A percentile compares a stretch with the other conserved stretches of the same genome.
These are phyloP conservation scores for Diddensiella transvaalensis DNA, from an alignment of 805 yeast genomes.

Conservation along the genomic window DNA sequence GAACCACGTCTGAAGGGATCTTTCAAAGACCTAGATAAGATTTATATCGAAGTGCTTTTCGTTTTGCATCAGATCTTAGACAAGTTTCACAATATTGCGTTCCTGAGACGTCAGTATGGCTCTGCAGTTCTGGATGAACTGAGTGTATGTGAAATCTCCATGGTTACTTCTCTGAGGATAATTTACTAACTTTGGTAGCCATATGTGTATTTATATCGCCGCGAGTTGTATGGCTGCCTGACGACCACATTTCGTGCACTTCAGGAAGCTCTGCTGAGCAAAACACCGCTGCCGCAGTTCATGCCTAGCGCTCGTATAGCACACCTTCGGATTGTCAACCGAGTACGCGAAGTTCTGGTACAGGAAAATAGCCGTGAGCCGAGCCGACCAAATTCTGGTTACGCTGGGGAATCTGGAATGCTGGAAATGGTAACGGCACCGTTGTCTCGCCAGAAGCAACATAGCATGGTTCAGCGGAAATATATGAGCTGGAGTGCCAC, in stretches of 20 bases:
- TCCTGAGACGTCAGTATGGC: constrained; percentile 43
- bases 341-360: constrained; percentile 39
- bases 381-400: not conserved
- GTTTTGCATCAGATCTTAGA: constrained; percentile 46
- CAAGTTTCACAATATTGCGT: constrained; percentile 44
- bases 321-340: constrained; percentile 43
- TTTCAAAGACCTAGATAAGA: constrained; percentile 38
- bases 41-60: constrained; percentile 44
- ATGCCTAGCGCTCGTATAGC: constrained; percentile 48
- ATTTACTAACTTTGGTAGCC: constrained; percentile 11
- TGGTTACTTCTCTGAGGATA: too few relatives aligned
- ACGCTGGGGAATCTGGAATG: constrained; percentile 1
- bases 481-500: constrained; percentile 51
- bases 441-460: constrained; percentile 22
- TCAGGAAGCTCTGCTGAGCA: constrained; percentile 42
- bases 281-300: constrained; percentile 49
- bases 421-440: constrained; percentile 1
- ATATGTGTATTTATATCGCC: constrained; percentile 41
- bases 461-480: constrained; percentile 30
- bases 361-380: constrained; percentile 7
- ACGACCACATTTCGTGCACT: constrained; percentile 40
- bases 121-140: constrained; percentile 46
- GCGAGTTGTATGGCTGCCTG: constrained; percentile 44
- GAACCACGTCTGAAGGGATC: constrained; percentile 50
- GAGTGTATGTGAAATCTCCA: constrained; percentile 30